A percentile compares a stretch with the other conserved stretches of the same genome.
Evolutionary conservation across 345 rosid genomes (phyloP).

Genomic region (Eucalyptus globulus): DNA sequence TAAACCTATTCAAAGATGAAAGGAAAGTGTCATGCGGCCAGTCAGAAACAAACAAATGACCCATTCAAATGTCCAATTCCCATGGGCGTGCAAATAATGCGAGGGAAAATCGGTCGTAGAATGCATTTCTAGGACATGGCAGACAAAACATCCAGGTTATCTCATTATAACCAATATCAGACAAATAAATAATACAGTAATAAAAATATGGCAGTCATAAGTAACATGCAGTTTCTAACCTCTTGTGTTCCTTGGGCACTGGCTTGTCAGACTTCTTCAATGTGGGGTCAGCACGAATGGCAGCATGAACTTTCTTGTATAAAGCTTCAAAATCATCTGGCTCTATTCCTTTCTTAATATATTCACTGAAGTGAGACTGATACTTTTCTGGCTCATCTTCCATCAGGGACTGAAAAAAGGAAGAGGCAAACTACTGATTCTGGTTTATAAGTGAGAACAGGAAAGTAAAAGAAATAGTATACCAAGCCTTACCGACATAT

Average conservation of each 20-base stretch:
- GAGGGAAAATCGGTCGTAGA: background rate
- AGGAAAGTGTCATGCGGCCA: background rate
- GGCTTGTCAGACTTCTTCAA: constrained; percentile 38
- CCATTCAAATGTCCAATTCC: background rate
- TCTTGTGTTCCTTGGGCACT: constrained; percentile 47
- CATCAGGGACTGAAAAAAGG: constrained; percentile 21
- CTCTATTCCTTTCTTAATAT: constrained; percentile 43
- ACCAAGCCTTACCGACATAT: constrained; percentile 42
- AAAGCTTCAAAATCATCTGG: constrained; percentile 44
- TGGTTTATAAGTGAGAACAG: background rate
- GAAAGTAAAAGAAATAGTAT: background rate
- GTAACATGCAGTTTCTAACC: constrained; percentile 7
- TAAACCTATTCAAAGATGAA: constrained; percentile 29
- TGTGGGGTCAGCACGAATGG: constrained; percentile 61
- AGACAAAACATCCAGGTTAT: background rate
- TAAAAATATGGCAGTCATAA: background rate
- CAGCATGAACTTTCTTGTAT: constrained; percentile 72
- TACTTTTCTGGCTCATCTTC: constrained; percentile 73
- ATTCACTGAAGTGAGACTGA: constrained; percentile 57
- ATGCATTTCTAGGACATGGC: background rate
- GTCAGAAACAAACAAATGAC: background rate
- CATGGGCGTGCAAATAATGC: background rate
- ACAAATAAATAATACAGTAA: background rate
- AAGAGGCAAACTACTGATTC: background rate
- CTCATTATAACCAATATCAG: background rate